phyloP scores from a whole-genome alignment of 2,329 filamentous ascomycete species.

The Teratosphaeria nubilosa region DNA sequence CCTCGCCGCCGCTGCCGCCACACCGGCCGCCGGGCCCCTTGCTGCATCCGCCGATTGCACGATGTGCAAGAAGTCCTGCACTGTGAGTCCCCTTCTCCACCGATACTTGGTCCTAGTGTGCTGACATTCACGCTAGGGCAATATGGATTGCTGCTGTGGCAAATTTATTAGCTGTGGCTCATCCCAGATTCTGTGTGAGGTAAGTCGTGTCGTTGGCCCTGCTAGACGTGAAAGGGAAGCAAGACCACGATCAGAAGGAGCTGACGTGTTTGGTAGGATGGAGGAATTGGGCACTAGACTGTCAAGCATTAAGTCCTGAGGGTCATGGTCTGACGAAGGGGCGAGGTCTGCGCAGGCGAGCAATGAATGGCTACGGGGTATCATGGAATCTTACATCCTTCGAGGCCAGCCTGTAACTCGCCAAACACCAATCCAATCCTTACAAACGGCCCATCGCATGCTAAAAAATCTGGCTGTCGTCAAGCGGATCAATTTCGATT shows the following conservation, averaged over 20 bases:
- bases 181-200: not conserved
- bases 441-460: not conserved
- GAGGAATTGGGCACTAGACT: not conserved
- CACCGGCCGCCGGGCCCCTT: not conserved
- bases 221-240: not conserved
- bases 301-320: not conserved
- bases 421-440: not conserved
- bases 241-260: not conserved
- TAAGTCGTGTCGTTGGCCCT: not conserved
- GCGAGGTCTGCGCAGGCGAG: not conserved
- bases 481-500: slow-evolving; percentile 18
- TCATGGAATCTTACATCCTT: not conserved
- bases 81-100: not conserved
- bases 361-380: not conserved
- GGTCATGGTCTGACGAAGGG: not conserved
- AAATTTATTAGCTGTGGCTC: not conserved
- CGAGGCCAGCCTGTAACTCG: not conserved
- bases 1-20: not conserved
- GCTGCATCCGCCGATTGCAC: not conserved
- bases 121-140: not conserved
- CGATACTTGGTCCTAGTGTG: not conserved
- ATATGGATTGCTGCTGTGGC: not conserved
- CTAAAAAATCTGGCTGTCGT: slow-evolving; percentile 27
- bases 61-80: not conserved
- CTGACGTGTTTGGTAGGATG: not conserved